These are phyloP conservation scores for Diplodia scrobiculata DNA, from an alignment of 2,329 filamentous ascomycete species.

Conservation along the genomic window DNA sequence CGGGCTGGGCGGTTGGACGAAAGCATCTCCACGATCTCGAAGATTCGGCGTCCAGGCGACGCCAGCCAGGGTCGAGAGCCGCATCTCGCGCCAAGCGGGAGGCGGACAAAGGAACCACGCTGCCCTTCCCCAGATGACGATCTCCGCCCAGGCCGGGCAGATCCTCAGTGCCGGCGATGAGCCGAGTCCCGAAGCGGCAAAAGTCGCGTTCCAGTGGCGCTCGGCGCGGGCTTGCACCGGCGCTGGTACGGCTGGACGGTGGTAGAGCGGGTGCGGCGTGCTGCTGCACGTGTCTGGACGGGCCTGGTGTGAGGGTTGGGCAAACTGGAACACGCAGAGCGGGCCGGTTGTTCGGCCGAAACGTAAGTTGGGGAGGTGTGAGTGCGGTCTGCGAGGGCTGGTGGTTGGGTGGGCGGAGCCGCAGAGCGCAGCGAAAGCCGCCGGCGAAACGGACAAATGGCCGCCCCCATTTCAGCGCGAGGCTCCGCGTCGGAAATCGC, in stretches of 20 bases:
- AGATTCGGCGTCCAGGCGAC: slow-evolving; percentile 21
- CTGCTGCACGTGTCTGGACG: slow-evolving; percentile 17
- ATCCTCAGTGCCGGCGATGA: slow-evolving; percentile 24
- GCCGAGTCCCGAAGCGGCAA: slow-evolving; percentile 17
- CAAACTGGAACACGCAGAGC: background rate
- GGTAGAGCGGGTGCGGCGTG: slow-evolving; percentile 14
- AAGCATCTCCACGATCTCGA: slow-evolving; percentile 8
- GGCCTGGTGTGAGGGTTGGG: slow-evolving; percentile 12
- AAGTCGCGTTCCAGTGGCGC: slow-evolving; percentile 1
- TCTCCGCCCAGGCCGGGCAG: slow-evolving; percentile 9
- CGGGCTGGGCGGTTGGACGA: background rate
- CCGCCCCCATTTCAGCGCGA: slow-evolving; percentile 7
- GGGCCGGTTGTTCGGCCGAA: slow-evolving; percentile 1
- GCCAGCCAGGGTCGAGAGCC: slow-evolving; percentile 21
- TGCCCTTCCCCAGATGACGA: slow-evolving; percentile 26
- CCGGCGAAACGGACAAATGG: slow-evolving; percentile 25
- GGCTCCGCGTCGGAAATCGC: slow-evolving; percentile 14
- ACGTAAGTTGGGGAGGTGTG: slow-evolving; percentile 14
- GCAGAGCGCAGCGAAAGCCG: slow-evolving; percentile 27
- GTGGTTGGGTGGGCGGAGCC: slow-evolving; percentile 7
- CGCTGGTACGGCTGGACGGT: background rate
- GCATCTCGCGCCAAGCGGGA: slow-evolving; percentile 23
- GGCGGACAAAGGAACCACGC: slow-evolving; percentile 19
- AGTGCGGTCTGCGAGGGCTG: slow-evolving; percentile 3
- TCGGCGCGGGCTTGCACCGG: background rate